Percentiles rank a stretch among this genome's conserved stretches.
Evolutionary conservation across 345 rosid genomes (phyloP).

Genomic region (Viola odorata): DNA sequence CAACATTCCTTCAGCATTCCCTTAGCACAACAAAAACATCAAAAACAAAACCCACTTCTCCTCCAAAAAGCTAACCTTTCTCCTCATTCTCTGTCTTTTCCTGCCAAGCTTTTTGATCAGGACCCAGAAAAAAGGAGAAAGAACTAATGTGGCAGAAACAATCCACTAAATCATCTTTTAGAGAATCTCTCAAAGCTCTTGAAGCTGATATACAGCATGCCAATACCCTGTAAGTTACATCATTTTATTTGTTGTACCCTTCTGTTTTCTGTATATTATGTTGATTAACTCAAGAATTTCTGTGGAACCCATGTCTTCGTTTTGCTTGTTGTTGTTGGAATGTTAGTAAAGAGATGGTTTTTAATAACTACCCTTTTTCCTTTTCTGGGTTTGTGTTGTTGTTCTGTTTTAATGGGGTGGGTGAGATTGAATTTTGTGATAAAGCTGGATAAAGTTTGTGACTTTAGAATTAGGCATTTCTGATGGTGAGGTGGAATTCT

Average conservation of each 20-base stretch:
- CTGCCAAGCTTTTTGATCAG: conserved; percentile 17
- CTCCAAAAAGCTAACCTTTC: conserved; percentile 14
- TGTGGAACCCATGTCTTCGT: conserved; percentile 9
- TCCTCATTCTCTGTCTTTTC: conserved; percentile 8
- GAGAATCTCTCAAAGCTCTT: conserved; percentile 55
- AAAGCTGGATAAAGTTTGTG: conserved; percentile 8
- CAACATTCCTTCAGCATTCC: conserved; percentile 10
- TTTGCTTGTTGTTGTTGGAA: conserved; percentile 1
- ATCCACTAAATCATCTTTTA: conserved; percentile 34
- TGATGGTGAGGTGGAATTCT: background rate
- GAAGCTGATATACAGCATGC: conserved; percentile 66
- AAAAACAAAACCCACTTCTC: background rate
- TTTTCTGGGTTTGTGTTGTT: background rate
- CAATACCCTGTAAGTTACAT: conserved; percentile 43
- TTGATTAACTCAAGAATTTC: background rate
- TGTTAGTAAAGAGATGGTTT: background rate
- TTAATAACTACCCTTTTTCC: conserved; percentile 3
- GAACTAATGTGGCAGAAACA: conserved; percentile 47
- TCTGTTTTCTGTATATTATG: background rate
- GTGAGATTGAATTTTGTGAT: background rate
- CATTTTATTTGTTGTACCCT: background rate
- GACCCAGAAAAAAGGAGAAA: background rate
- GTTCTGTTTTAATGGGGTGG: conserved; percentile 5
- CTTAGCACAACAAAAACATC: conserved; percentile 1
- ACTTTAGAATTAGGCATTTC: conserved; percentile 9